These are phyloP conservation scores for Delonix regia DNA, from an alignment of 306 rosid species.

Conservation along the genomic window DNA sequence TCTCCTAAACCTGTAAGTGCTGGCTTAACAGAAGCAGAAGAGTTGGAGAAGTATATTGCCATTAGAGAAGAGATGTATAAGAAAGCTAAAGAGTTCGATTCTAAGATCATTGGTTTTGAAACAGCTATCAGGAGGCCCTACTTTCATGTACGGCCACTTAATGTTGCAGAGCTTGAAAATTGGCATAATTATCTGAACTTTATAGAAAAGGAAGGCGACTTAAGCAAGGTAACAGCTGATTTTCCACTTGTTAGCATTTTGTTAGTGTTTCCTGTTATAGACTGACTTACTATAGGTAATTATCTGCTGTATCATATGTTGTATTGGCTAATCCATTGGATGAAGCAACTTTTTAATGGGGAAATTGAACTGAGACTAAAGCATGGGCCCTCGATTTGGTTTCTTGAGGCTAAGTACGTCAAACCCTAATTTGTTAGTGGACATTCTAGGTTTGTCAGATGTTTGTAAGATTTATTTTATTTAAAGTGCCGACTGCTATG, in stretches of 20 bases:
- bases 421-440: conserved; percentile 89
- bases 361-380: conserved; percentile 99
- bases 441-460: conserved; percentile 83
- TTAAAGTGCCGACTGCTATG: conserved; percentile 93
- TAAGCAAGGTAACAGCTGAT: conserved; percentile 80
- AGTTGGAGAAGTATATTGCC: conserved; percentile 95
- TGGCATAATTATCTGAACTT: conserved; percentile 94
- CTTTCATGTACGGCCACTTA: conserved; percentile 92
- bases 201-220: conserved; percentile 87
- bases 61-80: conserved; percentile 91
- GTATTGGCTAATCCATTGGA: conserved; percentile 91
- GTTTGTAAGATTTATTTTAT: conserved; percentile 65
- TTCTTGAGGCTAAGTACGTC: conserved; percentile 99
- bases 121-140: conserved; percentile 97
- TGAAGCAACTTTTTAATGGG: conserved; percentile 91
- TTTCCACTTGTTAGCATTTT: conserved; percentile 37
- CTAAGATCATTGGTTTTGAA: conserved; percentile 97
- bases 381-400: conserved; percentile 96
- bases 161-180: conserved; percentile 89
- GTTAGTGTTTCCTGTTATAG: conserved; percentile 47
- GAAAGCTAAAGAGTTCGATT: conserved; percentile 96
- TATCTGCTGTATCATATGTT: conserved; percentile 74
- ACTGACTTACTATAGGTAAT: conserved; percentile 78
- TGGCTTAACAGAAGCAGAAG: conserved; percentile 91
- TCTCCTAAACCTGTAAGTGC: conserved; percentile 78